Evolutionary conservation across 495 filamentous ascomycete genomes (phyloP).

Genomic region (Xylaria cubensis): DNA sequence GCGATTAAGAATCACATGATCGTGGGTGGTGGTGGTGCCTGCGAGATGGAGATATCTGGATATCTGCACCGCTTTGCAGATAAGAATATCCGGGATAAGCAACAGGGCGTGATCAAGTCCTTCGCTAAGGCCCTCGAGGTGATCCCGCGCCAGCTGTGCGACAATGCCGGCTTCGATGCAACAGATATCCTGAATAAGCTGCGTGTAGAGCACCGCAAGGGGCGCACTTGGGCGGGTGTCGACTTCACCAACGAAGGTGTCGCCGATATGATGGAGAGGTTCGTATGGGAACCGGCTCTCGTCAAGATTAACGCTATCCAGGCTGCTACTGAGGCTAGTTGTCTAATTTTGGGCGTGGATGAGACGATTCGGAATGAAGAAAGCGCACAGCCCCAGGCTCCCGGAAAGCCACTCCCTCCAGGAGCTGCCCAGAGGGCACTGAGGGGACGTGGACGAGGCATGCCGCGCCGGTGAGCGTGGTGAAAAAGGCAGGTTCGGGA

Average conservation of each 20-base stretch:
- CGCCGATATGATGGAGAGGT: slow-evolving; percentile 87
- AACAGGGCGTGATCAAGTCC: slow-evolving; percentile 95
- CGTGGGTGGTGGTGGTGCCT: slow-evolving; percentile 92
- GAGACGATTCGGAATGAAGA: slow-evolving; percentile 98
- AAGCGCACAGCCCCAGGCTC: slow-evolving; percentile 78
- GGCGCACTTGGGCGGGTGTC: slow-evolving; percentile 91
- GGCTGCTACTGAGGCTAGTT: slow-evolving; percentile 91
- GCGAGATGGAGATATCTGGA: slow-evolving; percentile 95
- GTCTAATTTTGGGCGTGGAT: slow-evolving; percentile 93
- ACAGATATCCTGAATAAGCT: slow-evolving; percentile 96
- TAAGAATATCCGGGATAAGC: slow-evolving; percentile 89
- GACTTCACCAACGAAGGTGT: slow-evolving; percentile 94
- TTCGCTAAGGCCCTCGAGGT: slow-evolving; percentile 98
- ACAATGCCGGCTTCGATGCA: slow-evolving; percentile 97
- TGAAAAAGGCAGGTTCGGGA: slow-evolving; percentile 1
- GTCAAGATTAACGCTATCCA: slow-evolving; percentile 98
- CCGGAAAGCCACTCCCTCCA: slow-evolving; percentile 78
- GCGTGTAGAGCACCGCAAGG: slow-evolving; percentile 91
- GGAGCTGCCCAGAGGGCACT: slow-evolving; percentile 92
- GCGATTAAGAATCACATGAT: slow-evolving; percentile 92
- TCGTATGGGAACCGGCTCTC: slow-evolving; percentile 95
- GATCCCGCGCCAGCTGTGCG: slow-evolving; percentile 94
- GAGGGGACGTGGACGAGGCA: slow-evolving; percentile 83
- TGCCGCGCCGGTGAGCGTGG: slow-evolving; percentile 75
- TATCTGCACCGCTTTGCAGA: slow-evolving; percentile 93